These are phyloP conservation scores for Chaetomiaceae sp. DNA, from an alignment of 2,329 filamentous ascomycete genomes.

Conservation along the genomic window DNA sequence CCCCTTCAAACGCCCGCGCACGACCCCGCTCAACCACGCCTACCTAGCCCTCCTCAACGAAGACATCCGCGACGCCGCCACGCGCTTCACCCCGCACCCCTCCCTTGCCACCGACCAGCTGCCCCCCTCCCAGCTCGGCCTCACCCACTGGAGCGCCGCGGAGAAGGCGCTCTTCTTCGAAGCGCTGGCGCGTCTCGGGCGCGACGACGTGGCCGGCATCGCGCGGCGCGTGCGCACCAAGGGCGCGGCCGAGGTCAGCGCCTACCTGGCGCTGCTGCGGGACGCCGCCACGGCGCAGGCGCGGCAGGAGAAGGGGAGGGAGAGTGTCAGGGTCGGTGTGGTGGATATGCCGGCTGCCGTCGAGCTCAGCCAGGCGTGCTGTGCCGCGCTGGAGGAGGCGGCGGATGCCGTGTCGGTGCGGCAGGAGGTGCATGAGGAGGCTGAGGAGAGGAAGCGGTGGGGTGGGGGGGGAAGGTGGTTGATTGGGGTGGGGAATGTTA, in stretches of 20 bases:
- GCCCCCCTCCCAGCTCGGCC: constrained; percentile 56
- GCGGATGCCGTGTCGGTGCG: constrained; percentile 59
- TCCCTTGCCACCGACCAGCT: constrained; percentile 16
- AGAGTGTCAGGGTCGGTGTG: constrained; percentile 36
- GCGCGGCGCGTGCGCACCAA: constrained; percentile 62
- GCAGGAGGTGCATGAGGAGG: constrained; percentile 58
- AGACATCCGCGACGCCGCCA: constrained; percentile 49
- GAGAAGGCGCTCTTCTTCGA: constrained; percentile 71
- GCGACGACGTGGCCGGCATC: constrained; percentile 56
- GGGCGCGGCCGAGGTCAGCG: constrained; percentile 63
- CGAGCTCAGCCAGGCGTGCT: constrained; percentile 64
- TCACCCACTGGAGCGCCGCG: constrained; percentile 59
- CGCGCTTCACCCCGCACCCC: constrained; percentile 28
- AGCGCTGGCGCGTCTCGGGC: constrained; percentile 57
- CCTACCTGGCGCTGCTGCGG: constrained; percentile 62
- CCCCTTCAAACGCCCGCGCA: constrained; percentile 38
- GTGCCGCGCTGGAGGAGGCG: constrained; percentile 57
- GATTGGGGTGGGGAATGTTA: constrained; percentile 55
- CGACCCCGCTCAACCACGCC: constrained; percentile 35
- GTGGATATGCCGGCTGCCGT: constrained; percentile 62
- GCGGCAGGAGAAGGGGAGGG: constrained; percentile 30
- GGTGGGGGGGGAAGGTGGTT: constrained; percentile 56
- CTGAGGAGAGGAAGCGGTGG: constrained; percentile 54
- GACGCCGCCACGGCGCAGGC: constrained; percentile 20
- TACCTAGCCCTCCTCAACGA: constrained; percentile 51